These are phyloP conservation scores for Microcyclospora tardicrescens DNA, from an alignment of 2,329 filamentous ascomycete genomes.

Conservation along the genomic window DNA sequence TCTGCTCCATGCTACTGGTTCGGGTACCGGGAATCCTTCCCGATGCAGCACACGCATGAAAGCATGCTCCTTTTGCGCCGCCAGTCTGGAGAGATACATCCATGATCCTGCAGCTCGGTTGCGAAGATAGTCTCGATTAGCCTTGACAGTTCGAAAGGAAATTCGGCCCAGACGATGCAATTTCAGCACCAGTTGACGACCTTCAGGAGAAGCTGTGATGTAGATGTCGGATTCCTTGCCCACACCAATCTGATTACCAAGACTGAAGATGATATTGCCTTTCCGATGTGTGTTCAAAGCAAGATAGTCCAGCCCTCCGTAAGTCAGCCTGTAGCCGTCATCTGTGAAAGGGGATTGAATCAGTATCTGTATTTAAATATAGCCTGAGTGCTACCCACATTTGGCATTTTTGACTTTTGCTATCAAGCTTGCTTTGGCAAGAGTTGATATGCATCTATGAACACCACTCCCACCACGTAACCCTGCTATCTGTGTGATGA, in stretches of 20 bases:
- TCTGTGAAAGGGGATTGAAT: constrained; percentile 31
- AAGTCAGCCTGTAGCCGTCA: constrained; percentile 91
- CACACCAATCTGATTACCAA: constrained; percentile 87
- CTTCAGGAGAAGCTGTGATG: constrained; percentile 70
- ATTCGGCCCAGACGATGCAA: constrained; percentile 92
- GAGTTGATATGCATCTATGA: constrained; percentile 72
- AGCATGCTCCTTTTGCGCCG: constrained; percentile 84
- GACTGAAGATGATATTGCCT: constrained; percentile 69
- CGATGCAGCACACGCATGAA: constrained; percentile 81
- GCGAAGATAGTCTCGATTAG: constrained; percentile 87
- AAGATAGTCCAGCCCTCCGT: constrained; percentile 95
- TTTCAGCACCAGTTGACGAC: constrained; percentile 73
- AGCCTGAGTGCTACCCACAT: constrained; percentile 33
- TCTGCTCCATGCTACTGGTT: constrained; percentile 75
- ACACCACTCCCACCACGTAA: constrained; percentile 64
- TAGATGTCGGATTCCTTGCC: constrained; percentile 98
- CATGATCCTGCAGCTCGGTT: constrained; percentile 71
- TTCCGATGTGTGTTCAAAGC: constrained; percentile 81
- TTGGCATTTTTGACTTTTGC: constrained; percentile 88
- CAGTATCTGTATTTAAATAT: constrained; percentile 1
- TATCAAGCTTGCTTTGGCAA: constrained; percentile 87
- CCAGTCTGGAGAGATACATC: constrained; percentile 95
- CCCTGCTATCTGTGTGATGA: constrained; percentile 75
- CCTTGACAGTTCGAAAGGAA: constrained; percentile 91
- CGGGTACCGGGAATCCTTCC: constrained; percentile 80